Evolutionary conservation across 352 stramenopile species (phyloP).

Genomic region (Thalassiosira oceanica): DNA sequence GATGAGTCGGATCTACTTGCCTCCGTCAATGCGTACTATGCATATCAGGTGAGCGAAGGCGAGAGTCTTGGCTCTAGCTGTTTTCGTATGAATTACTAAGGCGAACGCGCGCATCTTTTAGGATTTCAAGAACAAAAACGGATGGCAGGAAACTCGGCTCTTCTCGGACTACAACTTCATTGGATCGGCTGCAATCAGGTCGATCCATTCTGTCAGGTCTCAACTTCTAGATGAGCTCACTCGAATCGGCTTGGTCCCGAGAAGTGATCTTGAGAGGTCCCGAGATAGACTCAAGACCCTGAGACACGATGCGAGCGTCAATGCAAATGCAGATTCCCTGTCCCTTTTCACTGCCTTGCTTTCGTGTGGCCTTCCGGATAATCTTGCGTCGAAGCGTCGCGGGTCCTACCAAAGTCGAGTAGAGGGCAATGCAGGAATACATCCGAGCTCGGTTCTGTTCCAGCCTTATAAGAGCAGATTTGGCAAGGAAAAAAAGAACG

Average conservation of each 20-base stretch:
- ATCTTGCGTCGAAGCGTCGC: constrained; percentile 13
- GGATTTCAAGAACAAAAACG: constrained; percentile 4
- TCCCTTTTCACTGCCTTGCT: constrained; percentile 16
- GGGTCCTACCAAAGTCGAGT: constrained; percentile 10
- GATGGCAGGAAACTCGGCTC: constrained; percentile 4
- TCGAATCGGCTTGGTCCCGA: constrained; percentile 10
- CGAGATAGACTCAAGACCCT: constrained; percentile 7
- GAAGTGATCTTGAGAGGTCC: constrained; percentile 12
- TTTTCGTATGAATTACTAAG: too few species aligned
- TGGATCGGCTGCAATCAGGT: constrained; percentile 16
- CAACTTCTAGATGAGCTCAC: constrained; percentile 27
- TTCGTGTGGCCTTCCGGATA: constrained; percentile 14
- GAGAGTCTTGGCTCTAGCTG: too few species aligned
- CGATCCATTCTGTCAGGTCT: constrained; percentile 7
- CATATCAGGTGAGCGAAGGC: too few species aligned
- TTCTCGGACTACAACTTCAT: constrained; percentile 25
- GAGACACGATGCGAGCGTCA: constrained; percentile 6
- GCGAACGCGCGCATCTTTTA: too few species aligned
- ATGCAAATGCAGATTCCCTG: constrained; percentile 13
- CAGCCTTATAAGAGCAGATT: constrained; percentile 19
- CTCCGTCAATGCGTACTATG: constrained; percentile 16
- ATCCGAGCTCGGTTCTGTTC: constrained; percentile 21
- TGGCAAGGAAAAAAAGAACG: constrained; percentile 2
- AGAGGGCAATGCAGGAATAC: constrained; percentile 14
- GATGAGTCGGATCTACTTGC: constrained; percentile 14